A percentile compares a stretch with the other conserved stretches of the same genome.
These are phyloP conservation scores for Ogataea haglerorum DNA, from an alignment of 805 yeast species.

Conservation along the genomic window DNA sequence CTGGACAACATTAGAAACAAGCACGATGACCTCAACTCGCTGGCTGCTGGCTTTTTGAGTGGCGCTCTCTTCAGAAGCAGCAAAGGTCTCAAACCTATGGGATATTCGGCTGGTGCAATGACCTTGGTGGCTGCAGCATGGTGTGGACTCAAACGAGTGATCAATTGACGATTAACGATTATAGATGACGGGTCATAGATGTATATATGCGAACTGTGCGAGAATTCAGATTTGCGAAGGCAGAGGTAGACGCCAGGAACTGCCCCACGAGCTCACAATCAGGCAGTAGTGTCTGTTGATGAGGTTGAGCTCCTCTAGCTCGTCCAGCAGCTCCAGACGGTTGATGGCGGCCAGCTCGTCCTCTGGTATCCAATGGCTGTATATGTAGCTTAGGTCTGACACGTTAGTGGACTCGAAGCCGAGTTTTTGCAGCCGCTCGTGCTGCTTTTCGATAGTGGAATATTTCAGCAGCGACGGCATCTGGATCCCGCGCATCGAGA, in stretches of 20 bases:
- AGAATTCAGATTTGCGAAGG: constrained; percentile 11
- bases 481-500: constrained; percentile 57
- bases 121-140: constrained; percentile 91
- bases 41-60: constrained; percentile 85
- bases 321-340: constrained; percentile 65
- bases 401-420: constrained; percentile 31
- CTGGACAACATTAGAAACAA: constrained; percentile 80
- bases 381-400: constrained; percentile 44
- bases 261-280: constrained; percentile 29
- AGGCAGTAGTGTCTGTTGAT: constrained; percentile 61
- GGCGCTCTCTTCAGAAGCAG: constrained; percentile 90
- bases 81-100: constrained; percentile 84
- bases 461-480: constrained; percentile 54
- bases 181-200: constrained; percentile 13
- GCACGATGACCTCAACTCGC: constrained; percentile 82
- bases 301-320: constrained; percentile 64
- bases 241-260: constrained; percentile 3
- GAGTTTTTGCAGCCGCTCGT: constrained; percentile 32
- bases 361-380: constrained; percentile 41
- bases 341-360: constrained; percentile 44
- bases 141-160: constrained; percentile 70
- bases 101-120: constrained; percentile 76
- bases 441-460: constrained; percentile 44
- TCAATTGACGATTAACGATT: constrained; percentile 13
- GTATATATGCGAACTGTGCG: constrained; percentile 12